Percentiles rank a stretch among this genome's conserved stretches.
These are phyloP conservation scores for Phytophthora lateralis DNA, from an alignment of 352 stramenopile genomes.

Conservation along the genomic window DNA sequence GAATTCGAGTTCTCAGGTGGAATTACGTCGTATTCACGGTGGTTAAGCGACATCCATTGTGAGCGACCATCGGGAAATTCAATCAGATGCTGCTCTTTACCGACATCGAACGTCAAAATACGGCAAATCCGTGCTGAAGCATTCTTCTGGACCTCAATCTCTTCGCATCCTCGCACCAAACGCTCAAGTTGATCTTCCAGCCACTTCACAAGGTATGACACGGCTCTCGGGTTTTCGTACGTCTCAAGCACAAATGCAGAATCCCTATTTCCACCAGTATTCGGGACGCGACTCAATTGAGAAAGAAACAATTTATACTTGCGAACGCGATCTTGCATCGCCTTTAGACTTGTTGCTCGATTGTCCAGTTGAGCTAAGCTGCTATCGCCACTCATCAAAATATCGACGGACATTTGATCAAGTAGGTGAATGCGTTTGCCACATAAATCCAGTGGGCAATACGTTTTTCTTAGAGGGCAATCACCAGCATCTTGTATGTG, in stretches of 20 bases:
- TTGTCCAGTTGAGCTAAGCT: conserved; percentile 1
- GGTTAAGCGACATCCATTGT: conserved; percentile 46
- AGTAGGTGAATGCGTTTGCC: conserved; percentile 65
- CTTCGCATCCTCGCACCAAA: background rate
- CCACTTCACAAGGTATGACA: conserved; percentile 24
- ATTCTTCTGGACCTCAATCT: conserved; percentile 18
- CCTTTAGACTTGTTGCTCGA: conserved; percentile 15
- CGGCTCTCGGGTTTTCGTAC: conserved; percentile 1
- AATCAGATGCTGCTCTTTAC: conserved; percentile 45
- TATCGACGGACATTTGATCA: conserved; percentile 16
- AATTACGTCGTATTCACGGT: conserved; percentile 54
- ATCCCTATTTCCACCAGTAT: background rate
- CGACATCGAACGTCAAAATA: conserved; percentile 48
- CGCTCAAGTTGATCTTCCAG: conserved; percentile 10
- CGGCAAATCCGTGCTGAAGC: conserved; percentile 29
- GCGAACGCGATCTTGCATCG: conserved; percentile 17
- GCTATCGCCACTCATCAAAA: conserved; percentile 32
- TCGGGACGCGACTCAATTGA: background rate
- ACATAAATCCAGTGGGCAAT: conserved; percentile 68
- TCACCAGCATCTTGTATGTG: conserved; percentile 47
- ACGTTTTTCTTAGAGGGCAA: conserved; percentile 41
- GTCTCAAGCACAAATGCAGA: background rate
- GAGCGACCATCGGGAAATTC: conserved; percentile 62
- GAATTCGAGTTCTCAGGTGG: background rate
- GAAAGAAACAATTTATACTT: conserved; percentile 16